Conservation (phyloP, 345 rosid genomes). For the Dipteronia dyeriana region DNA sequence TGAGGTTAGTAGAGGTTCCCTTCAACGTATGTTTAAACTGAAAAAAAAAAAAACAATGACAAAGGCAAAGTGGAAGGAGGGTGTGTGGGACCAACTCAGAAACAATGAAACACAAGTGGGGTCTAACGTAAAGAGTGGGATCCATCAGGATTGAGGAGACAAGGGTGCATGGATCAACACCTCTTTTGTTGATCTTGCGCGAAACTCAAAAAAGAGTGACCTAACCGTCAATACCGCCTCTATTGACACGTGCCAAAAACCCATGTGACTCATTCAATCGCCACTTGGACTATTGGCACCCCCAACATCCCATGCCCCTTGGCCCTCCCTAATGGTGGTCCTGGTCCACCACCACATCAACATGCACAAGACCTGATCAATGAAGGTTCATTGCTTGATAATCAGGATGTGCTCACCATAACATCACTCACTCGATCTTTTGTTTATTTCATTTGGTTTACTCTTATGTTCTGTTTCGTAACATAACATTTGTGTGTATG, state of each 20-base stretch:
- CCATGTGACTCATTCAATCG: conserved; percentile 33
- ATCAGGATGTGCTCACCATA: background rate
- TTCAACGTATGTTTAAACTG: too few species aligned
- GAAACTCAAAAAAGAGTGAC: conserved; percentile 32
- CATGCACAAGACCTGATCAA: background rate
- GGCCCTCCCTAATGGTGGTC: conserved; percentile 8
- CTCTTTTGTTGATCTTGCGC: conserved; percentile 21
- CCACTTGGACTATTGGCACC: conserved; percentile 19
- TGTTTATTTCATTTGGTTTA: too few species aligned
- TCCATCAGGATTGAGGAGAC: conserved; percentile 30
- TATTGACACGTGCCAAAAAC: conserved; percentile 25
- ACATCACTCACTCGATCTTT: background rate
- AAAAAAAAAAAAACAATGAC: background rate
- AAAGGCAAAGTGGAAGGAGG: background rate
- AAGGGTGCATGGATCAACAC: conserved; percentile 27
- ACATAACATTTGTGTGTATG: too few species aligned
- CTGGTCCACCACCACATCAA: background rate
- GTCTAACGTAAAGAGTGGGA: conserved; percentile 13
- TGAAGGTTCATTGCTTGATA: background rate
- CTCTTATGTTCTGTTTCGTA: too few species aligned
- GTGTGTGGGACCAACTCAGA: conserved; percentile 8
- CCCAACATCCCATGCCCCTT: background rate
- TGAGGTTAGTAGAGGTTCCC: too few species aligned
- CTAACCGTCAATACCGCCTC: conserved; percentile 42
- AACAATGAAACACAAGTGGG: conserved; percentile 6